Conservation (phyloP, 495 filamentous ascomycete genomes). For the Penicillium fimorum region DNA sequence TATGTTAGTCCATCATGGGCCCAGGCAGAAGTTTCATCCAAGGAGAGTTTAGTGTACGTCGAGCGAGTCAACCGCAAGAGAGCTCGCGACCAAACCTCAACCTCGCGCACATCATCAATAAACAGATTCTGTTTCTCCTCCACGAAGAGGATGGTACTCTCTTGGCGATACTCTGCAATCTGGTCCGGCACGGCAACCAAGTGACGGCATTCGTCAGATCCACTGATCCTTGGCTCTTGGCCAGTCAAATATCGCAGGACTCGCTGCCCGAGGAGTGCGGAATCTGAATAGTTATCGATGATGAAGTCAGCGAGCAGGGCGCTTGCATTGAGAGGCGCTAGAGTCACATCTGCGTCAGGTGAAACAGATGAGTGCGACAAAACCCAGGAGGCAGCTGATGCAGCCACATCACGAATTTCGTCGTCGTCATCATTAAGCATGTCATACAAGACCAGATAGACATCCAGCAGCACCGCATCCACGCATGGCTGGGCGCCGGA, state of each 20-base stretch:
- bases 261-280: constrained; percentile 31
- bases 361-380: constrained; percentile 40
- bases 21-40: constrained; percentile 50
- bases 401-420: constrained; percentile 69
- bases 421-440: constrained; percentile 87
- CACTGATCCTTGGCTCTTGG: constrained; percentile 26
- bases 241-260: constrained; percentile 32
- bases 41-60: constrained; percentile 24
- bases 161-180: constrained; percentile 51
- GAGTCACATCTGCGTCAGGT: constrained; percentile 27
- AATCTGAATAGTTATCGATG: constrained; percentile 35
- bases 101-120: constrained; percentile 73
- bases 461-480: constrained; percentile 36
- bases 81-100: constrained; percentile 58
- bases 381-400: constrained; percentile 47
- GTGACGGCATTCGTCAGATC: constrained; percentile 10
- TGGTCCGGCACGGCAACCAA: constrained; percentile 42
- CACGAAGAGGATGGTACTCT: constrained; percentile 74
- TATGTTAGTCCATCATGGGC: constrained; percentile 52
- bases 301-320: constrained; percentile 48
- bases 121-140: constrained; percentile 91
- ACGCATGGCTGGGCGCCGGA: constrained; percentile 24
- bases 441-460: constrained; percentile 57
- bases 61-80: constrained; percentile 34
- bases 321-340: constrained; percentile 49